Evolutionary conservation across 345 rosid species (phyloP), one percentile per base, ranked within the genome.

Genomic region (Lepidium aucheri): DNA sequence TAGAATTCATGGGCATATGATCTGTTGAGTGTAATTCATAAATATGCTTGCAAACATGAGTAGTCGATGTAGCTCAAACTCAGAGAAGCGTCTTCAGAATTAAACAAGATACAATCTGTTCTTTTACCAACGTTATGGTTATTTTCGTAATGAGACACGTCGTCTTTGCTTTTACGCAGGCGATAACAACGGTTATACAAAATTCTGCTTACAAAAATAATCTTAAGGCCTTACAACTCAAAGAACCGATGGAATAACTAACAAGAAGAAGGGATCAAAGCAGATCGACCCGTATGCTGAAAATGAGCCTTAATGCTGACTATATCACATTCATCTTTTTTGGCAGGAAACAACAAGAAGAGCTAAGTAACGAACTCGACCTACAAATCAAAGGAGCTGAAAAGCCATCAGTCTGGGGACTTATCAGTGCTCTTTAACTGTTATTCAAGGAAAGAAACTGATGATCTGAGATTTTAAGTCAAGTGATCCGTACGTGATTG

Each of bases 131-230:
- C 15, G 24, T 60, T 33, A 0, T 8, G 63, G 18, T 59, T 9
- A 17, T 13, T 60, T 61, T 7, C 18, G 16, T 36, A 13, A 17
- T 14, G 40, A 28, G 38, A 30, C 9, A 8, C 5, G 9, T 1
- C 1, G 2, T n/a, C 6, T 26, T 58, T 14, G 35, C 50, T 32
- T 68, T 62, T 38, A 44, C 76, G 65, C 68, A 93, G 99, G 99
- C 96, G 73, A 75, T 90, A 61, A 96, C 74, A 2, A 86, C 84
- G 76, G 97, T 94, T 30, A 88, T 86, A 79, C 86, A 83, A 70
- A 94, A 95, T 39, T 96, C 99, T 65, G 96, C 96, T 8, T 90
- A 90, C 74, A 94, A 85, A 80, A 94, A 90, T 67, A 86, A 71
- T 80, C 83, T 94, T 50, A 83, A 78, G 51, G 97, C 99, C 7